Base-by-base conservation (phyloP, 768 basidiomycete species). In the Inosperma sp. region DNA sequence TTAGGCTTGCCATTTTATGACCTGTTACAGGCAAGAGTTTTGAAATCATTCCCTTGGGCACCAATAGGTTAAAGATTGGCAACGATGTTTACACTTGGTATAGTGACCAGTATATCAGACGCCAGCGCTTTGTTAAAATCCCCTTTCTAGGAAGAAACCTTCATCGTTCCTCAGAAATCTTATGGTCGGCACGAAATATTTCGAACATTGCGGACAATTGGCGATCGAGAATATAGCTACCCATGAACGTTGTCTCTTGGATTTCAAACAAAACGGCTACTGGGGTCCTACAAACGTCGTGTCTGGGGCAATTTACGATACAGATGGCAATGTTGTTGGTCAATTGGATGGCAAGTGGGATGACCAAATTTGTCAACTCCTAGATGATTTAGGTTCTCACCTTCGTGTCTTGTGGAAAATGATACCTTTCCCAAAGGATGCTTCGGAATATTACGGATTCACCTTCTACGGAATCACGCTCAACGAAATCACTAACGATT, bases 331-430 rank as follows among this genome's bases (percentile, higher is more conserved):
- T 6, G 68, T 76, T 9, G 67, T 78, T 14, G 76, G 84, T 29
- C 76, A 77, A 31, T 68, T 93, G n/a, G 89, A 92, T 65, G 91
- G 91, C 40, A 91, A 86, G 65, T 94, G 91, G 92, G 87, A 93
- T 61, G 86, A 92, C 51, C 81, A 83, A 57, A 67, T 93, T 52
- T 78, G 80, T n/a, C 82, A 81, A 56, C 78, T 78, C 40, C 70
- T 85, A 22, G 85, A 84, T 62, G 19, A 37, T 21, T 27, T 34
- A 19, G 70, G 78, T 14, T 82, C 80, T 3, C 80, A 84, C 63
- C 80, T 87, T 61, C 83, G 76, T 48, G 75, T 88, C 36, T 76
- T 94, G 43, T 94, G 91, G 91, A 79, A 84, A 48, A 78, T 83
- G 34, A 66, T 75, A 9, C 81, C 86, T 9, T 91, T 87, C 68